phyloP scores from a whole-genome alignment of 148 eudicot genomes.

The Rhododendron henanense region DNA sequence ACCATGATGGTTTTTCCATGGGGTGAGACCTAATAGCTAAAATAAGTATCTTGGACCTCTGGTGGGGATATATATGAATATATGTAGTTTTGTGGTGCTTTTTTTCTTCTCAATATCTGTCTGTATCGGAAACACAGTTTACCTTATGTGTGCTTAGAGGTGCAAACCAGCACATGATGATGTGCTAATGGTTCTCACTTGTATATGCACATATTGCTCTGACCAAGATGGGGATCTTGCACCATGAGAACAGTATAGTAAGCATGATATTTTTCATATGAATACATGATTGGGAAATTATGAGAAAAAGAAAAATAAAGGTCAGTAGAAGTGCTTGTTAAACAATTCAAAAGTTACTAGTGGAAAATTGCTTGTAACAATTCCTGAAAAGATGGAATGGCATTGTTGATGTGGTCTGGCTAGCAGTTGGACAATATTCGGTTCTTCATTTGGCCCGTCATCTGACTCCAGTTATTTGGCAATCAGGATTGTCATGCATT shows the following conservation, averaged over 20 bases:
- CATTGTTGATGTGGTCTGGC: not conserved
- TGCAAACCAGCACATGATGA: not conserved
- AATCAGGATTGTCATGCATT: not conserved
- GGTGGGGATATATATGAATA: not conserved
- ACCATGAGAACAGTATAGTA: not conserved
- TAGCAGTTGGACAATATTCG: not conserved
- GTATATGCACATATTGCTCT: not conserved
- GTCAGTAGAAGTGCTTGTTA: not conserved
- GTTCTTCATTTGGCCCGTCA: not conserved
- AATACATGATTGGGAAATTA: not conserved
- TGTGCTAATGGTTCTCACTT: not conserved
- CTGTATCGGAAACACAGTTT: not conserved
- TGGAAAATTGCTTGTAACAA: not conserved
- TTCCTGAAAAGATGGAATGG: not conserved
- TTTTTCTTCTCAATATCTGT: not conserved
- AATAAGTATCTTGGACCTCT: slow-evolving; percentile 4
- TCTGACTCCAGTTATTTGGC: not conserved
- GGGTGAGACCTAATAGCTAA: not conserved
- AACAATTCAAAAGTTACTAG: not conserved
- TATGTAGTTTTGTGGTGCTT: not conserved
- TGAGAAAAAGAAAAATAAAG: not conserved
- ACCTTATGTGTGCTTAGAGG: not conserved
- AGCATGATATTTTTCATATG: not conserved
- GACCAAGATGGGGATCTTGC: not conserved
- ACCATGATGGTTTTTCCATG: not conserved